Evolutionary conservation across 2,329 filamentous ascomycete species (phyloP), one percentile per base, ranked within the genome.

Genomic region (Diaporthe australafricana): DNA sequence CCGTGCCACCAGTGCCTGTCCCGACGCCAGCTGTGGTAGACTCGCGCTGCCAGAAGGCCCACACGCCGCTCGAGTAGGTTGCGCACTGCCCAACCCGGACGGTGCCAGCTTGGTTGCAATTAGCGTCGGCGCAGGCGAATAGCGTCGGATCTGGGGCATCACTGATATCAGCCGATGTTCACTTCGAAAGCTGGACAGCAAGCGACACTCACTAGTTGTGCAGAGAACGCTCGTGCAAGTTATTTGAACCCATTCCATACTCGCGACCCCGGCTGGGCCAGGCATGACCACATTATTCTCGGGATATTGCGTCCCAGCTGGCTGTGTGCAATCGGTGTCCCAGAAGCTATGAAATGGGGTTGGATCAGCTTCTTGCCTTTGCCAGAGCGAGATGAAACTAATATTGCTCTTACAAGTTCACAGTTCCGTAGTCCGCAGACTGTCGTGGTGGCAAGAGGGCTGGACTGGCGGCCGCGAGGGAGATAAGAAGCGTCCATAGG

Each of bases 201-300:
- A 14, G 0, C 12, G 1, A 20, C n/a, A 8, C 60, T 25, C 25
- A 63, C 57, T 48, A 1, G 27, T 5, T 14, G 57, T 48, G 42
- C 57, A 63, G 2, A 63, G 42, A 35, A 20, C 57, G 27, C 57
- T 63, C 17, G 42, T 35, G 17, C 57, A 63, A 1, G 57, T 63
- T 5, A 63, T 12, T 35, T 63, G 57, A 5, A 63, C 57, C 57
- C 57, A 63, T 63, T 48, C 11, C 57, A 63, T 63, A n/a, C 42
- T 48, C 1, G 27, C 42, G 27, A 48, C 57, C 0, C 57, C 57
- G 7, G 57, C 11, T 2, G 57, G 57, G 7, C 57, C 57, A 0
- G 60, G 42, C 30, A 17, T 20, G 3, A 63, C 42, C 27, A 48
- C 1, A 12, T 48, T 48, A 7, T 48, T 63, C 42, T 22, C 27